Base-by-base conservation (phyloP, 306 rosid species). In the Trifolium pratense region DNA sequence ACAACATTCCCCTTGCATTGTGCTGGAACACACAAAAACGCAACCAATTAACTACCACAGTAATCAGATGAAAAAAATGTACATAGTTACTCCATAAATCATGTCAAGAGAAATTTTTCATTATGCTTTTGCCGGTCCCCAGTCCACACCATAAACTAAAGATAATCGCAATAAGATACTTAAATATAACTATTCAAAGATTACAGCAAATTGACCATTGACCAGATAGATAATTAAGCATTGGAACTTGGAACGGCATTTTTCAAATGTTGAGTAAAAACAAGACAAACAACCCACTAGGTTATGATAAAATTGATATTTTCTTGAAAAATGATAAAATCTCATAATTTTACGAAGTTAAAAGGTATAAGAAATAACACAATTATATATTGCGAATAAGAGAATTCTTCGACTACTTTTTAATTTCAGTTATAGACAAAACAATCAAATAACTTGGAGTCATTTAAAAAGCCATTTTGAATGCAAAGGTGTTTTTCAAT, bases 1-100 rank as follows among this genome's bases (percentile, higher is more conserved):
- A 62, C 74, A 94, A 49, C 5, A 91, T 89, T 40, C 99, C 97
- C 80, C 96, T 87, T 37, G 99, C 99, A 76, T 91, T 94, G 84
- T 94, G 96, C 99, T 94, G 84, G 0, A 76, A 78, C 75, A 81
- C 70, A 74, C 31, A 74, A 66, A 73, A 73, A n/a, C 17, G 12
- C 9, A 66, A 59, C 5, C 53, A 42, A 13, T 64, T 40, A 52
- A 48, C 42, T 26, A 60, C 43, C 9, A 51, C 49, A 23, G 40
- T 48, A 29, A 66, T 31, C 53, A 9, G 26, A 34, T 51, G 49
- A 72, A 69, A 40, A 48, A 49, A 31, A 34, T 43, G 49, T 62
- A 53, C 53, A 69, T 7, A 69, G 23, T 43, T 29, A 29, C 53
- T 81, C 18, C 55, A 58, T 17, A 71, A 42, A 46, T 21, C 55